phyloP scores from a whole-genome alignment of 2,329 filamentous ascomycete species.

The Plectosphaerella plurivora region DNA sequence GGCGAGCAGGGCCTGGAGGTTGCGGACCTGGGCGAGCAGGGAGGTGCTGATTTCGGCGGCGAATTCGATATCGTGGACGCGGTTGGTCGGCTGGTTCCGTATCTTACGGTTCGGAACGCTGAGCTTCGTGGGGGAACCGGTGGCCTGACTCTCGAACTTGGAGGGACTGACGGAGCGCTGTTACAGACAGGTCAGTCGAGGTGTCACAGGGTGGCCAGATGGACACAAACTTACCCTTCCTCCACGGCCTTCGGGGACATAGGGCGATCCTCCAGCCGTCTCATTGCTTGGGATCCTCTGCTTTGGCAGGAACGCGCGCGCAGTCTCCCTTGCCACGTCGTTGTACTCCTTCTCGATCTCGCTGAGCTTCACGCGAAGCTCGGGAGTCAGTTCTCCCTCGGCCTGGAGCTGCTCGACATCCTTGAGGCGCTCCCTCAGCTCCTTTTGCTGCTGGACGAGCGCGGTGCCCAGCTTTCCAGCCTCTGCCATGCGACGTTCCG shows the following conservation, averaged over 20 bases:
- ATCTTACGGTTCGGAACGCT: slow-evolving; percentile 82
- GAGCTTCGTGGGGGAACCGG: slow-evolving; percentile 83
- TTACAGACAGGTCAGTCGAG: slow-evolving; percentile 5
- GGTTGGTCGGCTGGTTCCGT: slow-evolving; percentile 82
- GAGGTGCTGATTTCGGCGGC: slow-evolving; percentile 98
- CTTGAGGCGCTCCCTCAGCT: slow-evolving; percentile 74
- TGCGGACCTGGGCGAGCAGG: slow-evolving; percentile 87
- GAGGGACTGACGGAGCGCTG: slow-evolving; percentile 69
- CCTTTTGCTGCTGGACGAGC: slow-evolving; percentile 79
- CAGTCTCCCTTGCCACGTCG: slow-evolving; percentile 85
- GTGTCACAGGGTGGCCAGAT: not conserved
- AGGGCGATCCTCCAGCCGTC: slow-evolving; percentile 45
- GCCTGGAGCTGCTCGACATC: slow-evolving; percentile 77
- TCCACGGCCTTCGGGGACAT: slow-evolving; percentile 45
- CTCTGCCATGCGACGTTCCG: slow-evolving; percentile 85
- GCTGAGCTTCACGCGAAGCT: slow-evolving; percentile 74
- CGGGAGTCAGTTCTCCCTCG: slow-evolving; percentile 75
- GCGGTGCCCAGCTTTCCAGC: slow-evolving; percentile 85
- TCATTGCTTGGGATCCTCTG: slow-evolving; percentile 74
- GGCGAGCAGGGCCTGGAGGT: slow-evolving; percentile 76
- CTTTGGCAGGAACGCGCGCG: slow-evolving; percentile 81
- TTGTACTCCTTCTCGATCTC: slow-evolving; percentile 95
- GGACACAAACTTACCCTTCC: slow-evolving; percentile 41
- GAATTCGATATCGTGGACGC: slow-evolving; percentile 94
- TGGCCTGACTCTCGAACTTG: slow-evolving; percentile 79